Base-by-base conservation (phyloP, 768 basidiomycete genomes). In the Lactarius trivialis region DNA sequence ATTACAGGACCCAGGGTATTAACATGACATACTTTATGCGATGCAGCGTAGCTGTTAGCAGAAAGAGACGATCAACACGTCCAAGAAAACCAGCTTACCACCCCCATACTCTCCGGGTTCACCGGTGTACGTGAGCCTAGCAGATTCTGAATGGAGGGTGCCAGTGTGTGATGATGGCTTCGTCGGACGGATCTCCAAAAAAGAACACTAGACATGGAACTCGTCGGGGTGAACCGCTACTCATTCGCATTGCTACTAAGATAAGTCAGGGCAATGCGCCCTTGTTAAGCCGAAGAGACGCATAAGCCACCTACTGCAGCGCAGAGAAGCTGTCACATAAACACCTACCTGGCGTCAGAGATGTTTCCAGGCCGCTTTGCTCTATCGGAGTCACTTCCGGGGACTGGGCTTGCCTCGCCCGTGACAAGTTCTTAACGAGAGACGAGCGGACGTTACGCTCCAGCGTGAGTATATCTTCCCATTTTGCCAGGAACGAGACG, bases 401-500 rank as follows among this genome's bases (percentile, higher is more conserved):
- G 26, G 54, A 28, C 32, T 24, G 26, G 11, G 7, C 41, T n/a
- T 45, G 41, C 41, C 50, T 28, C 51, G 26, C 9, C 15, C 56
- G 55, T 9, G 2, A 17, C 28, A 43, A 17, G 33, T 60, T 45
- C 24, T 21, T 45, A 7, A 34, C 19, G 14, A 51, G 53, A 19
- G 58, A 56, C 19, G 58, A 52, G 12, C 58, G 65, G 3, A 60
- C 45, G n/a, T 37, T 55, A 19, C 58, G 65, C 19, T 59, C 65
- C 36, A 66, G 30, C 34, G 41, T 57, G 19, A 56, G 50, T 34
- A 66, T 33, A 41, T 66, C 65, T 57, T 57, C 58, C 53, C 54
- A 66, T 51, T 39, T 65, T 32, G 61, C 58, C 6, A 60, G 11
- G 51, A 66, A 66, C 24, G 65, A 59, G 49, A 66, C 19, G 1